These are phyloP conservation scores for Platanus orientalis DNA, from an alignment of 164 flowering plant genomes.

Conservation along the genomic window DNA sequence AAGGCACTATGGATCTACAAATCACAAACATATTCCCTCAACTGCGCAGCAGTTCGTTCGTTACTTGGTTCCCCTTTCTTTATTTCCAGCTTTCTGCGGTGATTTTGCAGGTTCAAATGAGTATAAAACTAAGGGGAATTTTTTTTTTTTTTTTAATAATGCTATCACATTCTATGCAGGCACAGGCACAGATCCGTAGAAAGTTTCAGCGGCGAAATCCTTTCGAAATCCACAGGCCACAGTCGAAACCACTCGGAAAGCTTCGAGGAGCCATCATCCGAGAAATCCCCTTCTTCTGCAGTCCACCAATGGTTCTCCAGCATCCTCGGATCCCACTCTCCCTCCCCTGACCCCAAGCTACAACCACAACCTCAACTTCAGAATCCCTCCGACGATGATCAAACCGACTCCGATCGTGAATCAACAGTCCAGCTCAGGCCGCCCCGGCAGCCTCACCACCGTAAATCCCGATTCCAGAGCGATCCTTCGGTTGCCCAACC, in stretches of 20 bases:
- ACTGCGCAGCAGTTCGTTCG: no score
- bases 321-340: conserved; percentile 35
- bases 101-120: no score
- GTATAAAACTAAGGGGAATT: no score
- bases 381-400: conserved; percentile 8
- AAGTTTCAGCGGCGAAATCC: conserved; percentile 56
- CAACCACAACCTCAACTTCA: conserved; percentile 3
- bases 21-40: no score
- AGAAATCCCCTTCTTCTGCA: conserved; percentile 30
- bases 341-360: conserved; percentile 10
- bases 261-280: conserved; percentile 8
- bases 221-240: conserved; percentile 47
- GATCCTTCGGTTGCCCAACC: conserved; percentile 25
- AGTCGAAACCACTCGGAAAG: conserved; percentile 36
- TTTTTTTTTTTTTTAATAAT: no score
- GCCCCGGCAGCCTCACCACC: conserved; percentile 32
- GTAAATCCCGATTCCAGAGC: conserved; percentile 51
- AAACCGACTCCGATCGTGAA: conserved; percentile 6
- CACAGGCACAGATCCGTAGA: conserved; percentile 51
- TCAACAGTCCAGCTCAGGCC: conserved; percentile 19
- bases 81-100: no score
- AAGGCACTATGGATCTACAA: no score
- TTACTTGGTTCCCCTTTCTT: no score
- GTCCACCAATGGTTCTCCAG: conserved; percentile 60
- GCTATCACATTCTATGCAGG: no score